Conservation (phyloP, 257 asterid species). For the Solanum ahanhuiri region DNA sequence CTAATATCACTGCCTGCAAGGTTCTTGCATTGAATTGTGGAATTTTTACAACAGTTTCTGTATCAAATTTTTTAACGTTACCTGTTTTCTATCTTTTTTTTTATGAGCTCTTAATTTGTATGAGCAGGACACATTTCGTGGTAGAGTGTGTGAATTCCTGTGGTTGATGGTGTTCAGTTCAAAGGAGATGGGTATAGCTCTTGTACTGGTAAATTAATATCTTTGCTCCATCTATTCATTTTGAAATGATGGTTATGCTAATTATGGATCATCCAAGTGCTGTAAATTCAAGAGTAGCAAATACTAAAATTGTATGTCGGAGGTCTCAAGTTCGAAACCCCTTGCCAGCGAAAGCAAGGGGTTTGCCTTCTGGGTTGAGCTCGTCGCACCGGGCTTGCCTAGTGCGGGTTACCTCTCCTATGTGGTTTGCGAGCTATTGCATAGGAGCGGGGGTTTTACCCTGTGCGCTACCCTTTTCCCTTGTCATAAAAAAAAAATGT, state of each 20-base stretch:
- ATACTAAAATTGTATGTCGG: background rate
- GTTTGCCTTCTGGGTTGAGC: no score
- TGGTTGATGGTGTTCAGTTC: constrained; percentile 62
- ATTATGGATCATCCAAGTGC: background rate
- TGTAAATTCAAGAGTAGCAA: background rate
- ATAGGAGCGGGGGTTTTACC: no score
- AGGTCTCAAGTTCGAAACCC: no score
- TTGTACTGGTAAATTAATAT: constrained; percentile 35
- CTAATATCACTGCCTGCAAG: constrained; percentile 76
- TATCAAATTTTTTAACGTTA: background rate
- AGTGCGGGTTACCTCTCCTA: no score
- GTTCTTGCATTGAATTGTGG: constrained; percentile 17
- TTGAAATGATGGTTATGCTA: background rate
- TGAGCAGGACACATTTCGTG: constrained; percentile 69
- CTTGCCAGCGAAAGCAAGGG: no score
- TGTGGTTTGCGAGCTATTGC: no score
- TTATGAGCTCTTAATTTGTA: background rate
- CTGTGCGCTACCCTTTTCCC: no score
- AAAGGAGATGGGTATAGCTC: constrained; percentile 77
- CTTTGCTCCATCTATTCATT: background rate
- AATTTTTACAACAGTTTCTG: background rate
- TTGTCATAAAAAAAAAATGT: no score
- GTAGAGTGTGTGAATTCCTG: constrained; percentile 78
- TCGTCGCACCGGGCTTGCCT: no score
- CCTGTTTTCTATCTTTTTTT: background rate